Evolutionary conservation across 148 eudicot species (phyloP), one percentile per base, ranked within the genome.

Genomic region (Chenopodium formosanum): DNA sequence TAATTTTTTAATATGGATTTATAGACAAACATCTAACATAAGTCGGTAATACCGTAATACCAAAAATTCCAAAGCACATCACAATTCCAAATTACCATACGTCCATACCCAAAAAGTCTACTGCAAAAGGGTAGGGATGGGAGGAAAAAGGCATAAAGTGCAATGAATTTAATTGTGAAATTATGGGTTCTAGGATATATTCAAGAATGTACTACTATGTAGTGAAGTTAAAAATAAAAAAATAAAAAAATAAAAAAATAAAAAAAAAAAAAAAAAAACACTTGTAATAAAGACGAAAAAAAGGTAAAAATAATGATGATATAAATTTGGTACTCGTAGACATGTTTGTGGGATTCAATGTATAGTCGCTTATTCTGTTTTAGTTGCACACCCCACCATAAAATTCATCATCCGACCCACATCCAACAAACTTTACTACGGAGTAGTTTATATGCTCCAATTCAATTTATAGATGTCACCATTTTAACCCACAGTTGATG

Each of bases 371-470:
- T 40, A 67, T 67, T 67, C 2, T 29, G 70, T 9, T 29, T 67
- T 67, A 7, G 32, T 67, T 16, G 37, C 40, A 11, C 32, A 2
- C 17, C 31, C 70, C 70, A 67, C 70, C 70, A 67, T 40, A 40
- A 40, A 40, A 40, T 50, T 50, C 53, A 50, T 50, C 53, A 1
- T 16, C 29, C 31, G 27, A 1, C 10, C 32, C 68, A 67, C 40
- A 29, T 37, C 37, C 70, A 29, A 67, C 70, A 67, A 67, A 67
- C 70, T 67, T 67, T 29, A 67, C 32, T 67, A n/a, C n/a, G n/a
- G n/a, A n/a, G n/a, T n/a, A 5, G 27, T 27, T 14, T 10, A 12
- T 14, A 19, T 20, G 19, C n/a, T 14, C 22, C 63, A 58, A 2
- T 40, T 40, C 44, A 34, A 34, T 34, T 56, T 56, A 4, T 14